Base-by-base conservation (phyloP, 1,284 basidiomycete species). In the Inonotus obliquus region DNA sequence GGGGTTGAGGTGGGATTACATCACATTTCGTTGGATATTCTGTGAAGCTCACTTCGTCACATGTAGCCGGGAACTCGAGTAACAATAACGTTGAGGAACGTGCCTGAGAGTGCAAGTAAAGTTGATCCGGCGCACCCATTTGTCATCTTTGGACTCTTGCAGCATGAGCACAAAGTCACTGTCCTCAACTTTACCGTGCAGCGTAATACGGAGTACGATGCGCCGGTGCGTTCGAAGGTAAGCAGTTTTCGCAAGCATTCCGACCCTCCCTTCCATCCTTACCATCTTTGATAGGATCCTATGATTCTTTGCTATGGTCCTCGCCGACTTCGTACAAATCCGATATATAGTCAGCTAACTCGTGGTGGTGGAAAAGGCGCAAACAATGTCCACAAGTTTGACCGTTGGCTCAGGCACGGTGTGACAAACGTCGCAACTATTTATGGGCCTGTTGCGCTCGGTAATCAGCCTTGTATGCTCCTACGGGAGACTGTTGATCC, bases 371-470 rank as follows among this genome's bases (percentile, higher is more conserved):
- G 91, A 5, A 92, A 90, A 70, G 94, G 94, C 7, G 79, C 86
- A 45, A 99, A 99, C 79, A 98, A 98, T 67, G 94, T 97, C 1
- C 96, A 99, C 81, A 99, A 98, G 71, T 97, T 92, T 63, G 94
- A 98, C 74, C 84, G 92, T n/a, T 99, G 88, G 76, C 78, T 99
- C 27, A 85, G 91, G 44, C 93, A 92, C 67, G 90, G 92, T 1
- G 76, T 79, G 37, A 93, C 94, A 1, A 83, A 80, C 55, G 89
- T 97, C 19, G 93, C 89, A 0, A 96, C 94, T 2, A 84, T 89
- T 0, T 98, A 94, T 70, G 93, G 89, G 2, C 95, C 96, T 0
- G 87, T 96, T 41, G 82, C 87, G 4, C 98, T 98, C 67, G 97
- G 97, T 29, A 91, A 87, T 65, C 86, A 88, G 67, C 85, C 92